Conservation (phyloP, 2,329 filamentous ascomycete genomes). For the Aspergillus neoniger region DNA sequence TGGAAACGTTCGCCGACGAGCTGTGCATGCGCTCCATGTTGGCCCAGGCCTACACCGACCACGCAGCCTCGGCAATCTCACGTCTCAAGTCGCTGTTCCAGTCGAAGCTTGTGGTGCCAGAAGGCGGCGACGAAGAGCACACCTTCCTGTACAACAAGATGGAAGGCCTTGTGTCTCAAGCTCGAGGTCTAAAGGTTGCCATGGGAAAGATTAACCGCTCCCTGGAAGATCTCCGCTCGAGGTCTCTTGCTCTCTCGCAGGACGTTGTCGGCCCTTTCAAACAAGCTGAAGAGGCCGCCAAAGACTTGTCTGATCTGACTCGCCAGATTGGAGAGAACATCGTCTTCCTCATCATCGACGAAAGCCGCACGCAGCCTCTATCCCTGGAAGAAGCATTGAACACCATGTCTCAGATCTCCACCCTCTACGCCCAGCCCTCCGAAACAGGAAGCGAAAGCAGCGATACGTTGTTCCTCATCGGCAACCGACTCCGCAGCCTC, state of each 20-base stretch:
- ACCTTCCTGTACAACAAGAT: conserved; percentile 69
- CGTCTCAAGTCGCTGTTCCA: conserved; percentile 68
- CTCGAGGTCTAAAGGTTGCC: conserved; percentile 80
- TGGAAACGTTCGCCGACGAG: conserved; percentile 75
- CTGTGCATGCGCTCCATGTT: conserved; percentile 74
- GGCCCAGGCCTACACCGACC: conserved; percentile 81
- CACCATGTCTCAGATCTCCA: conserved; percentile 51
- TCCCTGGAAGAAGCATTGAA: conserved; percentile 67
- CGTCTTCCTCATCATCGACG: conserved; percentile 67
- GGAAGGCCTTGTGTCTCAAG: conserved; percentile 71
- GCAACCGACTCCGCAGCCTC: conserved; percentile 66
- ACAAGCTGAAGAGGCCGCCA: conserved; percentile 64
- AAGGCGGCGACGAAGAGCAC: conserved; percentile 69
- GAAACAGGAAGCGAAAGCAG: conserved; percentile 30
- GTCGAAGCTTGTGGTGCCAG: conserved; percentile 58
- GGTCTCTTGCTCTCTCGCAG: conserved; percentile 71
- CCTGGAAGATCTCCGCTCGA: conserved; percentile 72
- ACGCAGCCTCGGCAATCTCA: conserved; percentile 67
- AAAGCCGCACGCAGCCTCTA: conserved; percentile 68
- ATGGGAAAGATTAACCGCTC: conserved; percentile 75
- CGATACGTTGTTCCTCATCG: conserved; percentile 70
- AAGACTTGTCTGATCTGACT: conserved; percentile 66
- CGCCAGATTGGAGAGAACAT: conserved; percentile 68
- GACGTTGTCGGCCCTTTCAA: conserved; percentile 71
- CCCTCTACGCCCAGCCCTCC: conserved; percentile 28